Conservation (phyloP, 352 stramenopile genomes). For the Phytopythium delawarense region DNA sequence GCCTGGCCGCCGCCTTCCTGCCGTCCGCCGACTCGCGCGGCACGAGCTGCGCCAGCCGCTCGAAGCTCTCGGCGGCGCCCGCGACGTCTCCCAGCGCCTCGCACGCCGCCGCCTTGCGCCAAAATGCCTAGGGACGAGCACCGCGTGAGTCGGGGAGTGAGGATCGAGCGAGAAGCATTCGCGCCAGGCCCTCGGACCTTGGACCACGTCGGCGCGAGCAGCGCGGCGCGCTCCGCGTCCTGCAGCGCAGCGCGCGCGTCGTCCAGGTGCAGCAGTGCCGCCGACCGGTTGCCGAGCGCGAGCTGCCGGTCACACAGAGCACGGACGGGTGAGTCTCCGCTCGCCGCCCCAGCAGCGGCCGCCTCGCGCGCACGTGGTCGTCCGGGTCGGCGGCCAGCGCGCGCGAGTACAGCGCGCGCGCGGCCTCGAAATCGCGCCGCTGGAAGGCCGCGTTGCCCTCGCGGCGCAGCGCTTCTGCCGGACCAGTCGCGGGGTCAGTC, state of each 20-base stretch:
- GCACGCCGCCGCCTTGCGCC: conserved; percentile 80
- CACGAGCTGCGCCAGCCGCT: conserved; percentile 67
- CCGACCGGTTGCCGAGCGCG: conserved; percentile 86
- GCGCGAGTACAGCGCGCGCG: conserved; percentile 47
- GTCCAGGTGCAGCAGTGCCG: conserved; percentile 72
- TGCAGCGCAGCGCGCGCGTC: conserved; percentile 66
- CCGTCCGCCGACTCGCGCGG: conserved; percentile 18
- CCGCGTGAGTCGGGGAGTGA: too few relatives aligned
- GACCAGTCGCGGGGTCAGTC: not conserved
- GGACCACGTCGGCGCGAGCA: conserved; percentile 83
- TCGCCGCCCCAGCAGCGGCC: not conserved
- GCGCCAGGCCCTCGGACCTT: conserved; percentile 47
- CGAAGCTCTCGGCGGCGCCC: conserved; percentile 75
- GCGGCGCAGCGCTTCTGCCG: conserved; percentile 37
- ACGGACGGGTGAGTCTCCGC: not conserved
- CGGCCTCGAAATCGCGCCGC: conserved; percentile 38
- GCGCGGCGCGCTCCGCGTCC: conserved; percentile 78
- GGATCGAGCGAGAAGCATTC: not conserved
- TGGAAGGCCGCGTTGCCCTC: conserved; percentile 73
- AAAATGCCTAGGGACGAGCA: not conserved
- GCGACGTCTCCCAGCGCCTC: conserved; percentile 47
- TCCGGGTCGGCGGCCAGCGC: conserved; percentile 40
- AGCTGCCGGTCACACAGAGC: conserved; percentile 21
- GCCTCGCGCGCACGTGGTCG: conserved; percentile 39
- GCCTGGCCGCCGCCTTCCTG: conserved; percentile 59